These are phyloP conservation scores for Closterium sp. DNA, from an alignment of 139 green algal species.

Conservation along the genomic window DNA sequence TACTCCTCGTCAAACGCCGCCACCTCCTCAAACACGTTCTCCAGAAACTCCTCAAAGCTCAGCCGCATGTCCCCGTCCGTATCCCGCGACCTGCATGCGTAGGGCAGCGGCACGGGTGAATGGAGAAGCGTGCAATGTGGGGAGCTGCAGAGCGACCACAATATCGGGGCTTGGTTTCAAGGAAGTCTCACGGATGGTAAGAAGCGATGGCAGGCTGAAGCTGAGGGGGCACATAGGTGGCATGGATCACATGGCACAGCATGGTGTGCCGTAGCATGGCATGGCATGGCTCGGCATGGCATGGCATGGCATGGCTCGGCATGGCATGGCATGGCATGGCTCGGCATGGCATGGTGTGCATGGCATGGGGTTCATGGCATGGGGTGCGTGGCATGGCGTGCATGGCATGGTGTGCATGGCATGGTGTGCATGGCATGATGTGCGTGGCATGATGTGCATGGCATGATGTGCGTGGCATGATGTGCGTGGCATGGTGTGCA, in stretches of 20 bases:
- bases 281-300: background rate
- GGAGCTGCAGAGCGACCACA: too few species aligned
- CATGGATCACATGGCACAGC: background rate
- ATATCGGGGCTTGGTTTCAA: background rate
- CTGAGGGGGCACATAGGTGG: too few species aligned
- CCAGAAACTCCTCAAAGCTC: slow-evolving; percentile 14
- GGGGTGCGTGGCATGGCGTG: too few species aligned
- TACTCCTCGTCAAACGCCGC: slow-evolving; percentile 16
- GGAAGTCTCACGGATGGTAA: background rate
- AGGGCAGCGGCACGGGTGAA: too few species aligned
- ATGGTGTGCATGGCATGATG: background rate
- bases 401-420: too few species aligned
- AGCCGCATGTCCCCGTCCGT: slow-evolving; percentile 26
- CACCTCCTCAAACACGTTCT: slow-evolving; percentile 22
- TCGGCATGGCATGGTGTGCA: too few species aligned
- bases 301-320: background rate
- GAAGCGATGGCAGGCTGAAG: background rate
- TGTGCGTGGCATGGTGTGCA: background rate
- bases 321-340: too few species aligned
- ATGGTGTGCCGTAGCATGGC: background rate
- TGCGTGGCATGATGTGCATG: background rate
- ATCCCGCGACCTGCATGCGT: slow-evolving; percentile 22
- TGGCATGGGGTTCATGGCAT: too few species aligned
- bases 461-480: background rate
- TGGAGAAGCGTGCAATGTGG: too few species aligned